phyloP scores from a whole-genome alignment of 176 grass and related monocot species.

The Oryza coarctata region DNA sequence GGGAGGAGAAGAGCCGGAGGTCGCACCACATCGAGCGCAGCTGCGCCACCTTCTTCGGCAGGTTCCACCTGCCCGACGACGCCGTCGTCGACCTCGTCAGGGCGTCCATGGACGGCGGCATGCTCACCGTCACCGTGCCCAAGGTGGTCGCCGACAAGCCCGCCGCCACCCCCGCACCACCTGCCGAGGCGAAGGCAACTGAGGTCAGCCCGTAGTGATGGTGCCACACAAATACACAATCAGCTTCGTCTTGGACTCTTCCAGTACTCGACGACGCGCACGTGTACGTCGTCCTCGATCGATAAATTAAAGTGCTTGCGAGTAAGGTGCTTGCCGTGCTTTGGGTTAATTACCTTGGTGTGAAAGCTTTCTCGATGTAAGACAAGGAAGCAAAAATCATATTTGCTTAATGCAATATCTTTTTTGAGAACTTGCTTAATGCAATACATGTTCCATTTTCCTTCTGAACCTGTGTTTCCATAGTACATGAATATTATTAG shows the following conservation, averaged over 20 bases:
- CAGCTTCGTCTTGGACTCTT: too few species aligned
- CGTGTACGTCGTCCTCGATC: background rate
- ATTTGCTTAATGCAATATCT: background rate
- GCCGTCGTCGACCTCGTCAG: constrained; percentile 55
- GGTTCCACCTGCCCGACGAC: constrained; percentile 59
- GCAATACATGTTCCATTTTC: background rate
- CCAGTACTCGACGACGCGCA: background rate
- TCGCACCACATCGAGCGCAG: constrained; percentile 57
- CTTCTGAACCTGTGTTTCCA: too few species aligned
- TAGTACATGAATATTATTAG: too few species aligned
- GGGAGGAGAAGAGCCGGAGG: constrained; percentile 36
- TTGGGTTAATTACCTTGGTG: background rate
- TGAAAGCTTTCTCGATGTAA: background rate
- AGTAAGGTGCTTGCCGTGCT: background rate
- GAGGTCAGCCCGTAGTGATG: constrained; percentile 32
- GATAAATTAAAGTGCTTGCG: background rate
- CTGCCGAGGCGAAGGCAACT: constrained; percentile 14
- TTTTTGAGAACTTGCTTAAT: too few species aligned
- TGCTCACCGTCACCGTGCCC: constrained; percentile 68
- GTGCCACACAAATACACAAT: background rate
- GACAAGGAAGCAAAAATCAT: background rate
- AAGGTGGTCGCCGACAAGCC: constrained; percentile 33
- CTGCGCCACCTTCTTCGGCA: constrained; percentile 54
- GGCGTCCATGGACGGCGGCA: constrained; percentile 60
- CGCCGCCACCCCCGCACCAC: background rate